Evolutionary conservation across 495 filamentous ascomycete species (phyloP), one percentile per base, ranked within the genome.

Genomic region (Lophiotrema nucula): DNA sequence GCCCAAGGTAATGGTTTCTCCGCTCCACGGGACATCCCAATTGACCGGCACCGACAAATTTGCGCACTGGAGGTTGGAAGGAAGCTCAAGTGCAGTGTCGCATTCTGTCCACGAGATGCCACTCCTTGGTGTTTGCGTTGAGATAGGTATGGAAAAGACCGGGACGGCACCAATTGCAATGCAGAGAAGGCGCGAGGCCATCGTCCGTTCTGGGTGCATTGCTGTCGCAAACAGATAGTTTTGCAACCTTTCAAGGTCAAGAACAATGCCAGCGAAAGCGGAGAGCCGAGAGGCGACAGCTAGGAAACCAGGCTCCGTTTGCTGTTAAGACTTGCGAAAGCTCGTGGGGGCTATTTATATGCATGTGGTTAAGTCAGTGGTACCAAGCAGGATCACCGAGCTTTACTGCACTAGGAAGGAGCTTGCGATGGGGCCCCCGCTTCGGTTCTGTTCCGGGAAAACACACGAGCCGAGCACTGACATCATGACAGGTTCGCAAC

Each of bases 21-120:
- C 56, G 10, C 3, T 23, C n/a, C n/a, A n/a, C 12, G 47, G 47
- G 8, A 8, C 24, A 24, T 45, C 16, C 5, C 23, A 59, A 22
- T 59, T 38, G 23, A 59, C 19, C 15, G 56, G 56, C 3, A 59
- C 47, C 12, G 4, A 2, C 8, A 59, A 19, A 4, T 53, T 18
- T 47, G 11, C 52, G 25, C 52, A 55, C 22, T 50, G 27, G 16
- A 50, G 47, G 23, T 26, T 22, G 28, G 23, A 26, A 18, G 31
- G n/a, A n/a, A n/a, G n/a, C n/a, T n/a, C 27, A 18, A 16, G 11
- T 28, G 2, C 27, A 21, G 13, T 50, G 8, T 15, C 31, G 28
- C 47, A 50, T 22, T 21, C 23, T 12, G 22, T 28, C 47, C 47
- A 50, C 21, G 5, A 3, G 47, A 50, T 50, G 31, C 31, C 31